These are phyloP conservation scores for Yamadazyma dushanensis DNA, from an alignment of 1,139 yeast genomes.

Conservation along the genomic window DNA sequence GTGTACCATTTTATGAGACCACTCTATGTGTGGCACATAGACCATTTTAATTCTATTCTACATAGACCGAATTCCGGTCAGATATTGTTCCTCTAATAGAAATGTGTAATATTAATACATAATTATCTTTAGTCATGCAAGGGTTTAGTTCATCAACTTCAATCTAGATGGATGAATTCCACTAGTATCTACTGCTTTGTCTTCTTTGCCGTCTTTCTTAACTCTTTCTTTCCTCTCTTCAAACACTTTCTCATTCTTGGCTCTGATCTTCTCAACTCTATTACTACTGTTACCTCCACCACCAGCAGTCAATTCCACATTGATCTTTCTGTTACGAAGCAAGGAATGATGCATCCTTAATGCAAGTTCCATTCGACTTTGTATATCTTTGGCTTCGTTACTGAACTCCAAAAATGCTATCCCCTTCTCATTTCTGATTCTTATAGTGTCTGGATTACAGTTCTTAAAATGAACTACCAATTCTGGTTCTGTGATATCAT, in stretches of 20 bases:
- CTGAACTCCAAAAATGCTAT: slow-evolving; percentile 91
- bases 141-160: slow-evolving; percentile 8
- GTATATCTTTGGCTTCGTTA: slow-evolving; percentile 60
- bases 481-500: slow-evolving; percentile 61
- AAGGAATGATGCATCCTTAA: slow-evolving; percentile 76
- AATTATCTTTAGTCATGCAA: slow-evolving; percentile 2
- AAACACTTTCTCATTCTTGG: slow-evolving; percentile 72
- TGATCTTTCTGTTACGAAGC: slow-evolving; percentile 71
- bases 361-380: slow-evolving; percentile 79
- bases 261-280: slow-evolving; percentile 69
- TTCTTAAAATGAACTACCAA: slow-evolving; percentile 73
- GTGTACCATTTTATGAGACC: slow-evolving; percentile 45
- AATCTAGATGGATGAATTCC: slow-evolving; percentile 60
- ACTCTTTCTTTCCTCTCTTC: slow-evolving; percentile 61
- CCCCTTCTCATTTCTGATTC: slow-evolving; percentile 82
- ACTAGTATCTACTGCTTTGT: slow-evolving; percentile 12
- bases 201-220: slow-evolving; percentile 30
- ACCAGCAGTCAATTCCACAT: slow-evolving; percentile 95
- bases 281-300: slow-evolving; percentile 91
- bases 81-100: slow-evolving; percentile 4
- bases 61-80: too few relatives aligned
- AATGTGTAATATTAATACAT: slow-evolving; percentile 7
- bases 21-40: neutral
- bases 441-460: slow-evolving; percentile 68
- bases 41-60: slow-evolving; percentile 1